These are phyloP conservation scores for Trypanosoma platydactyli DNA, from an alignment of 208 protist species.

Conservation along the genomic window DNA sequence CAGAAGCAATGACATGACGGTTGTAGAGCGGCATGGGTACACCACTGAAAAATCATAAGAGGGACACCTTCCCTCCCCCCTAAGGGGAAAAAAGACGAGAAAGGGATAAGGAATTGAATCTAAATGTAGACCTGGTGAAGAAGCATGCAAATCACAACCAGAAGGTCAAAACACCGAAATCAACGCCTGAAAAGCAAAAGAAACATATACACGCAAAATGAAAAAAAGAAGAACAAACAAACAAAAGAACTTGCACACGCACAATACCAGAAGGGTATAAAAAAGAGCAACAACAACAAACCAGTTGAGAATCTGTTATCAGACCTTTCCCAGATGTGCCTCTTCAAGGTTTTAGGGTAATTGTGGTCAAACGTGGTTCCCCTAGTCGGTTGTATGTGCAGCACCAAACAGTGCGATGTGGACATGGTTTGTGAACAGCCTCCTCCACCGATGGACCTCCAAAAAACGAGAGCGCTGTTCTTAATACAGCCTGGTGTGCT, in stretches of 20 bases:
- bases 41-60: background rate
- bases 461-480: slow-evolving; percentile 81
- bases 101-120: too few relatives aligned
- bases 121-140: too few relatives aligned
- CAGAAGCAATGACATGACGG: background rate
- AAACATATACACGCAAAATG: slow-evolving; percentile 2
- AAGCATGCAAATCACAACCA: background rate
- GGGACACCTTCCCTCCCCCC: too few relatives aligned
- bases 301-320: too few relatives aligned
- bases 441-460: slow-evolving; percentile 59
- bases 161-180: too few relatives aligned
- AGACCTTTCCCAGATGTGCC: too few relatives aligned
- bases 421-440: slow-evolving; percentile 68
- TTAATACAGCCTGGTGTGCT: slow-evolving; percentile 78
- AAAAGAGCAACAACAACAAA: too few relatives aligned
- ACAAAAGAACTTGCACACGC: background rate
- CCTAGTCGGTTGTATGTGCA: slow-evolving; percentile 71
- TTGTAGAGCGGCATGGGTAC: background rate
- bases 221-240: slow-evolving; percentile 1
- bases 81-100: too few relatives aligned
- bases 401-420: slow-evolving; percentile 75
- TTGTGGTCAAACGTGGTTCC: slow-evolving; percentile 55
- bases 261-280: too few relatives aligned
- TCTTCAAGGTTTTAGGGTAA: slow-evolving; percentile 41
- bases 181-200: too few relatives aligned